Evolutionary conservation across 345 rosid species (phyloP).

Genomic region (Hevea brasiliensis): DNA sequence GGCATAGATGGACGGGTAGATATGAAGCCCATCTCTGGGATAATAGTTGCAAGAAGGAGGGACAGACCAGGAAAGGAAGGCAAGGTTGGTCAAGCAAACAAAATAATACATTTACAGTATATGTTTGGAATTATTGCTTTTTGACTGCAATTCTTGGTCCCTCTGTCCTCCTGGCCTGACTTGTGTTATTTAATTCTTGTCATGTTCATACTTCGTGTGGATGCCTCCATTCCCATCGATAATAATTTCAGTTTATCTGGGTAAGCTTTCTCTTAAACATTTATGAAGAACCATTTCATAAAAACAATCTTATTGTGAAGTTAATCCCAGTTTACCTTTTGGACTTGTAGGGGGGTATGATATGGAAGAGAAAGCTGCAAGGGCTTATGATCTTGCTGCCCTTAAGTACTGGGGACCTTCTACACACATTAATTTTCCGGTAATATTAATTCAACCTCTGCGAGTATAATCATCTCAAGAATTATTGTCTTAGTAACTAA

Average conservation of each 20-base stretch:
- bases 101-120: slow-evolving; percentile 13
- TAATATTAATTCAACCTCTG: slow-evolving; percentile 14
- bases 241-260: slow-evolving; percentile 61
- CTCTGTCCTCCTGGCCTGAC: slow-evolving; percentile 36
- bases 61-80: slow-evolving; percentile 90
- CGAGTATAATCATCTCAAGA: too few relatives aligned
- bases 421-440: slow-evolving; percentile 73
- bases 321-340: not conserved
- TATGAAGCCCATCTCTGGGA: slow-evolving; percentile 93
- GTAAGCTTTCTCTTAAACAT: slow-evolving; percentile 33
- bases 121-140: slow-evolving; percentile 29
- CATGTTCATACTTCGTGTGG: slow-evolving; percentile 32
- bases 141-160: slow-evolving; percentile 23
- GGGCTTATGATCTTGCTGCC: slow-evolving; percentile 88
- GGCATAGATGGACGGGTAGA: slow-evolving; percentile 88
- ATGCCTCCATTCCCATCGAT: slow-evolving; percentile 40
- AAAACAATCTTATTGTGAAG: not conserved
- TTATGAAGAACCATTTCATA: not conserved
- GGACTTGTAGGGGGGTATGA: slow-evolving; percentile 68
- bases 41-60: slow-evolving; percentile 86
- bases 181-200: slow-evolving; percentile 27
- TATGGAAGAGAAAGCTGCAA: slow-evolving; percentile 84
- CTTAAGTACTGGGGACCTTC: slow-evolving; percentile 87
- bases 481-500: not conserved
- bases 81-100: slow-evolving; percentile 58